phyloP scores from a whole-genome alignment of 768 basidiomycete species.

The Russula virescens region DNA sequence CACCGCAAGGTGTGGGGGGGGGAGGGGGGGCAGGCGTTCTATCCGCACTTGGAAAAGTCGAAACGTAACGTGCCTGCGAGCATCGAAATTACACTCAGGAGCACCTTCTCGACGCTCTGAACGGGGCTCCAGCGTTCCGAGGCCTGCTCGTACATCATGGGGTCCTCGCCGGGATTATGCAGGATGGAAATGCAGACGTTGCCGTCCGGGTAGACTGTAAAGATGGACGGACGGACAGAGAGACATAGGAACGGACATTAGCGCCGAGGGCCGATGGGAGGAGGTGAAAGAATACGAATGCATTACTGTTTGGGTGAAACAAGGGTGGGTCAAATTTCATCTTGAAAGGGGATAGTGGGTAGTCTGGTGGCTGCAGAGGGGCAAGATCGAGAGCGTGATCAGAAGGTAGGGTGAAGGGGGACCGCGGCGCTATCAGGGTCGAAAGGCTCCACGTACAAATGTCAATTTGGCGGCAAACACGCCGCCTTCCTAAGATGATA shows the following conservation, averaged over 20 bases:
- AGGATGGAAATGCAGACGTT: constrained; percentile 98
- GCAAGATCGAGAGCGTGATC: not conserved
- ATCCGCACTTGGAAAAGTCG: not conserved
- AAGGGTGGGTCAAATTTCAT: constrained; percentile 98
- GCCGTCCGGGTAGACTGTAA: constrained; percentile 87
- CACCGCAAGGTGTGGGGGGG: not conserved
- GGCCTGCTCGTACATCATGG: constrained; percentile 89
- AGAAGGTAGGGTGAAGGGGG: constrained; percentile 4
- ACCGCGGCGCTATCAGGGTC: not conserved
- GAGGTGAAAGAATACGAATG: constrained; percentile 2
- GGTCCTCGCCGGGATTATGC: constrained; percentile 89
- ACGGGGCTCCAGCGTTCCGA: constrained; percentile 99
- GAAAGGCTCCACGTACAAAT: constrained; percentile 57
- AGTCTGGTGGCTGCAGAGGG: constrained; percentile 68
- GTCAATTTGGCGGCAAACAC: constrained; percentile 88
- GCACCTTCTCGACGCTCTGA: constrained; percentile 94
- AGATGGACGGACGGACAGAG: no score
- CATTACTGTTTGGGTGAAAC: constrained; percentile 94
- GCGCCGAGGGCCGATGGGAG: not conserved
- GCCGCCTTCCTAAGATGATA: constrained; percentile 72
- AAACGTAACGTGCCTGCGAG: constrained; percentile 62
- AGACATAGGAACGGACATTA: no score
- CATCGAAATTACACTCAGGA: constrained; percentile 96
- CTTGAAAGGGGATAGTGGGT: constrained; percentile 97
- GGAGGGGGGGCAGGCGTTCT: not conserved